Conservation (phyloP, 495 filamentous ascomycete species). For the Neurospora sp. region DNA sequence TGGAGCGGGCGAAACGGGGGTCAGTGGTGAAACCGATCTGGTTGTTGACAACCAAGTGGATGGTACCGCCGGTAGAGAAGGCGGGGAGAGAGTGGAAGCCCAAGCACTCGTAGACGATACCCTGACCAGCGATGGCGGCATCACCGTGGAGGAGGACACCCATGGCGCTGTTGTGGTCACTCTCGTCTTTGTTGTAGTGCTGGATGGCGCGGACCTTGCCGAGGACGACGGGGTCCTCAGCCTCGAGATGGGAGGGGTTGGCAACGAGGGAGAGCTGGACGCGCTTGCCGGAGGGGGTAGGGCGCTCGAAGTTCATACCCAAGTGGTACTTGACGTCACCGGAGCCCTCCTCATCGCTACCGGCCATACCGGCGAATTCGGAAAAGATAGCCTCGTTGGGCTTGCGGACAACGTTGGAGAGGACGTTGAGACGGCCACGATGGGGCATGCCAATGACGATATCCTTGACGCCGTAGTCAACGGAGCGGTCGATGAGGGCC, state of each 20-base stretch:
- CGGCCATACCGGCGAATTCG: constrained; percentile 85
- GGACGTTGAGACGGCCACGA: constrained; percentile 93
- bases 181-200: constrained; percentile 97
- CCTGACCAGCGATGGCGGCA: constrained; percentile 91
- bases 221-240: constrained; percentile 94
- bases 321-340: constrained; percentile 99
- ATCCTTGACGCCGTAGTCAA: constrained; percentile 96
- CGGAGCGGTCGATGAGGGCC: constrained; percentile 92
- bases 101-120: constrained; percentile 96
- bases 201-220: constrained; percentile 96
- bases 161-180: constrained; percentile 80
- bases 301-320: constrained; percentile 99
- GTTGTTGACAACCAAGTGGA: constrained; percentile 98
- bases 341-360: constrained; percentile 88
- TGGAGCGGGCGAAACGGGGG: constrained; percentile 91
- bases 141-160: constrained; percentile 92
- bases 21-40: constrained; percentile 99
- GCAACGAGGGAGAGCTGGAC: constrained; percentile 96
- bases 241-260: constrained; percentile 97
- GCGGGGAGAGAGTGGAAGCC: constrained; percentile 91
- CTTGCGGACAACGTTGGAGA: constrained; percentile 97
- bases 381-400: constrained; percentile 99
- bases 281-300: constrained; percentile 95
- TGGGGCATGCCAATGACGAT: constrained; percentile 99
- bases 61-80: constrained; percentile 94